Percentiles rank a stretch among this genome's conserved stretches.
Evolutionary conservation across 352 stramenopile genomes (phyloP).

Genomic region (Saprolegnia parasitica): DNA sequence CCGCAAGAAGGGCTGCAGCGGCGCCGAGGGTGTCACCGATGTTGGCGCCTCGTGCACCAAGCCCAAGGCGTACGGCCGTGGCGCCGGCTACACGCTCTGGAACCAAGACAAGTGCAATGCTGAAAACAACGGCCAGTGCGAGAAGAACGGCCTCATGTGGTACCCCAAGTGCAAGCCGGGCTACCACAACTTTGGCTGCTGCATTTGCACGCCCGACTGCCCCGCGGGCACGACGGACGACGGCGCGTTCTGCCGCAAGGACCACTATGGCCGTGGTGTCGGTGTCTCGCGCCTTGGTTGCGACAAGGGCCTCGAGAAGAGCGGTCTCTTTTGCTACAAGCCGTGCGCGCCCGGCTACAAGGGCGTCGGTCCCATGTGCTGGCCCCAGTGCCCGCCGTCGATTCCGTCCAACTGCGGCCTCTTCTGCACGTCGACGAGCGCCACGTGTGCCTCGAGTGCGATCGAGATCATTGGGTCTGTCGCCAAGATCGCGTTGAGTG

Average conservation of each 20-base stretch:
- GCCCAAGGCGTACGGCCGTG: constrained; percentile 16
- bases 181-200: constrained; percentile 5
- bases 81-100: constrained; percentile 13
- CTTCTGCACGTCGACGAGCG: constrained; percentile 15
- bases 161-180: constrained; percentile 8
- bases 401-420: constrained; percentile 5
- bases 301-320: constrained; percentile 15
- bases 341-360: constrained; percentile 16
- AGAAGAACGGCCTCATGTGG: constrained; percentile 17
- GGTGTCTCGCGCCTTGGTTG: constrained; percentile 16
- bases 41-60: constrained; percentile 18
- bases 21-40: not conserved
- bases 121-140: not conserved
- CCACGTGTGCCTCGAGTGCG: constrained; percentile 7
- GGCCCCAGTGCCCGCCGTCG: constrained; percentile 6
- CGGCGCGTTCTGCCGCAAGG: constrained; percentile 29
- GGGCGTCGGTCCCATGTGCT: constrained; percentile 30
- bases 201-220: constrained; percentile 17
- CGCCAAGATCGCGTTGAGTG: constrained; percentile 8
- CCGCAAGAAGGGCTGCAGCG: constrained; percentile 19
- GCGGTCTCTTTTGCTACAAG: constrained; percentile 30
- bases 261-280: constrained; percentile 22
- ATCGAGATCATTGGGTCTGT: not conserved
- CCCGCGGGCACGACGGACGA: constrained; percentile 10
- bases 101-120: constrained; percentile 16